phyloP scores from a whole-genome alignment of 768 basidiomycete species.

The Tubosaeta sp. region DNA sequence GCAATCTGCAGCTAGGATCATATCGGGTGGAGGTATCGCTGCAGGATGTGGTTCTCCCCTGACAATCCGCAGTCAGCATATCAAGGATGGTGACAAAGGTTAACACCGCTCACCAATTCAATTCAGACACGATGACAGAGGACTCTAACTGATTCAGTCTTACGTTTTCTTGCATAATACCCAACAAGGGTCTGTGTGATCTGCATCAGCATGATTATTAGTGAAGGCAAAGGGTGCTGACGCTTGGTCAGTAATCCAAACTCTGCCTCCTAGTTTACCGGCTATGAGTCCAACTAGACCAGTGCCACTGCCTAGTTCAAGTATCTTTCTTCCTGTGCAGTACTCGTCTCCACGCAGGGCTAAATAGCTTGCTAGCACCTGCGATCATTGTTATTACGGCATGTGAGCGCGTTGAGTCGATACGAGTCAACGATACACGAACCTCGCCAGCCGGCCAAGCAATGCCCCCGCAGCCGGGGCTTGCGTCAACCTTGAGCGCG shows the following conservation, averaged over 20 bases:
- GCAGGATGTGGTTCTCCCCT: conserved; percentile 66
- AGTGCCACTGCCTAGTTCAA: conserved; percentile 90
- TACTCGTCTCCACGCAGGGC: conserved; percentile 47
- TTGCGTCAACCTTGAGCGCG: conserved; percentile 64
- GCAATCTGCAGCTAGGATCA: conserved; percentile 90
- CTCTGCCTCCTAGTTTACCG: conserved; percentile 59
- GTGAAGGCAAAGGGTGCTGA: conserved; percentile 29
- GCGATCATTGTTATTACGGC: conserved; percentile 3
- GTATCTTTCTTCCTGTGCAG: conserved; percentile 51
- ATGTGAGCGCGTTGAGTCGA: background rate
- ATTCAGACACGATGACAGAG: conserved; percentile 58
- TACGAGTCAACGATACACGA: conserved; percentile 14
- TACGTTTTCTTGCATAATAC: conserved; percentile 76
- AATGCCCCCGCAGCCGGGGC: conserved; percentile 88
- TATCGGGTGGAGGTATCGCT: conserved; percentile 47
- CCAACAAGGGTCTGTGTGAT: conserved; percentile 60
- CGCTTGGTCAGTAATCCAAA: conserved; percentile 90
- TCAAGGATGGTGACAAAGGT: background rate
- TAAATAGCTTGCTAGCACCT: conserved; percentile 82
- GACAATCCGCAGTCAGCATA: conserved; percentile 7
- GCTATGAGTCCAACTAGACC: conserved; percentile 89
- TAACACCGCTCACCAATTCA: conserved; percentile 65
- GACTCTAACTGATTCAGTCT: conserved; percentile 54
- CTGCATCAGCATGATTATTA: conserved; percentile 9
- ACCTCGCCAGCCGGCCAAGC: conserved; percentile 94